phyloP scores from a whole-genome alignment of 2,329 filamentous ascomycete genomes.

The Neofusicoccum ribis region DNA sequence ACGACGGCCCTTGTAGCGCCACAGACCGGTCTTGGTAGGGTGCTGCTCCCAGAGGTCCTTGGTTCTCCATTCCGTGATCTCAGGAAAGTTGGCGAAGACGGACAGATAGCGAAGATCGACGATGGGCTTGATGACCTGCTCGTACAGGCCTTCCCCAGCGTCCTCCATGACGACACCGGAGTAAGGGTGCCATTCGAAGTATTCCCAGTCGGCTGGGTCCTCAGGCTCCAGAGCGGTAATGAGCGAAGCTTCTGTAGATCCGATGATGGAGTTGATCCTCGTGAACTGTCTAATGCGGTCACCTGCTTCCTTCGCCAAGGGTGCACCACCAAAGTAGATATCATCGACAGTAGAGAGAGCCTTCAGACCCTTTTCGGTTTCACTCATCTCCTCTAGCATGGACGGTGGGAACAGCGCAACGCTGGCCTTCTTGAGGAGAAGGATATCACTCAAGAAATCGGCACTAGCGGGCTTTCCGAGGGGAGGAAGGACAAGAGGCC shows the following conservation, averaged over 20 bases:
- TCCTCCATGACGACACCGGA: slow-evolving; percentile 29
- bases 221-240: slow-evolving; percentile 24
- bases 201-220: slow-evolving; percentile 27
- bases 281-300: slow-evolving; percentile 25
- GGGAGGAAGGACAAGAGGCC: slow-evolving; percentile 19
- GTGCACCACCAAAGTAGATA: slow-evolving; percentile 24
- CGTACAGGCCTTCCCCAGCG: slow-evolving; percentile 24
- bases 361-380: slow-evolving; percentile 26
- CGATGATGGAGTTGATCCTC: slow-evolving; percentile 26
- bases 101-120: slow-evolving; percentile 3
- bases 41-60: slow-evolving; percentile 26
- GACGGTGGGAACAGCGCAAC: slow-evolving; percentile 28
- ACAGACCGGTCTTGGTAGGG: slow-evolving; percentile 20
- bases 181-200: slow-evolving; percentile 28
- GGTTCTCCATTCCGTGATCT: slow-evolving; percentile 21
- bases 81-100: slow-evolving; percentile 24
- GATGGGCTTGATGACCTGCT: slow-evolving; percentile 22
- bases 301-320: slow-evolving; percentile 22
- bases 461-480: slow-evolving; percentile 15
- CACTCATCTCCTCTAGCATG: slow-evolving; percentile 28
- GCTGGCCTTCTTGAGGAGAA: slow-evolving; percentile 22
- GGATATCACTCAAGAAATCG: slow-evolving; percentile 22
- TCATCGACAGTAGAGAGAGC: slow-evolving; percentile 26
- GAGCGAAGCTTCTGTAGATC: slow-evolving; percentile 28
- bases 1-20: slow-evolving; percentile 25